Conservation (phyloP, 306 rosid species). For the Oxytropis ochrocephala region DNA sequence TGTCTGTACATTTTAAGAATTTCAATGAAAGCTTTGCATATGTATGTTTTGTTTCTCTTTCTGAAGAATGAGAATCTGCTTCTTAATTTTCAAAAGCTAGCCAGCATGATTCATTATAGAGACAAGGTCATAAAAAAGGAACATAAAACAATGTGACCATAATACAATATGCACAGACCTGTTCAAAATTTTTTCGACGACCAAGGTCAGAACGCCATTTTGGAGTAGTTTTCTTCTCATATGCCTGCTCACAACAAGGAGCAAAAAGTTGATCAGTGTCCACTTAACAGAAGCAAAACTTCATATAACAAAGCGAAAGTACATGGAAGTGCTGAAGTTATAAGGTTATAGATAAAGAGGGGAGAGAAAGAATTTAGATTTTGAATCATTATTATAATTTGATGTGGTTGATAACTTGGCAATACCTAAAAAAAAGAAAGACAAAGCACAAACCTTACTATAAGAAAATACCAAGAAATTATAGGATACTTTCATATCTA, state of each 20-base stretch:
- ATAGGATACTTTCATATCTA: neutral
- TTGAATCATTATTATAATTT: neutral
- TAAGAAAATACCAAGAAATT: neutral
- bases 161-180: constrained; percentile 45
- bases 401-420: no score
- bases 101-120: neutral
- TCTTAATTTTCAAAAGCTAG: neutral
- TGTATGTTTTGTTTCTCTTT: neutral
- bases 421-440: no score
- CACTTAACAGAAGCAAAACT: neutral
- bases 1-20: neutral
- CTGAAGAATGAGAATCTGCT: neutral
- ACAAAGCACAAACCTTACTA: no score
- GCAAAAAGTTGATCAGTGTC: constrained; percentile 25
- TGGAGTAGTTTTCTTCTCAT: constrained; percentile 89
- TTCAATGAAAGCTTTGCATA: neutral
- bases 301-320: neutral
- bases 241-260: constrained; percentile 57
- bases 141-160: neutral
- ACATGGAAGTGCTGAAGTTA: neutral
- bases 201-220: constrained; percentile 99
- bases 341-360: neutral
- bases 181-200: constrained; percentile 88
- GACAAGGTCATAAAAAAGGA: no score
- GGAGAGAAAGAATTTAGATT: neutral